Base-by-base conservation (phyloP, 2,329 filamentous ascomycete species). In the Elsinoe arachidis region DNA sequence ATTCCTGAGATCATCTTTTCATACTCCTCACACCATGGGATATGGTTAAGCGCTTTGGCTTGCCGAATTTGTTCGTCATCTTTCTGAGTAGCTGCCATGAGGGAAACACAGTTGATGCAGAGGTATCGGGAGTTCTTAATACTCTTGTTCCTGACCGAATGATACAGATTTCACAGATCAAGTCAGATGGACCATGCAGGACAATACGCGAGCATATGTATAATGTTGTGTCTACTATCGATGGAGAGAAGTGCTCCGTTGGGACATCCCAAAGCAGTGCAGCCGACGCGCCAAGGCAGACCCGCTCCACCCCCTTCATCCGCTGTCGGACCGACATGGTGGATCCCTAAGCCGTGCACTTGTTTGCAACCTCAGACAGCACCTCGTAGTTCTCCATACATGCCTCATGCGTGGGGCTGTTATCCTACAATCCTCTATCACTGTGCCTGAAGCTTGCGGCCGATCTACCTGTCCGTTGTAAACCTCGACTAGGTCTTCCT, bases 1-100 rank as follows among this genome's bases (percentile, higher is more conserved):
- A 84, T 80, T 26, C 81, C 81, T 0, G 80, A 84, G 49, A 85
- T 80, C 80, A 85, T 84, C 64, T 79, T 80, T 64, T 84, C 80
- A 56, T 83, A 85, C 59, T 83, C 78, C 6, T 83, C 81, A 59
- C 79, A 78, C 73, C 77, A 80, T 0, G 80, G 80, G 1, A 78
- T 71, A 60, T 82, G 75, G 9, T 75, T 69, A 10, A 82, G 67
- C 34, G 71, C 72, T 61, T 72, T 77, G 14, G 80, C 78, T 17
- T 43, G 30, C 34, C 35, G 53, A 11, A 61, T 57, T 12, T 59
- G 51, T 10, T 53, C 47, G 7, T 54, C 33, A 21, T 58, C 46
- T 37, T 60, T 60, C 6, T 26, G 34, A 17, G 57, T 56, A 1
- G 59, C 59, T 26, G 53, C 53, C 53, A 55, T 55, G 21, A n/a